Evolutionary conservation across 2,329 filamentous ascomycete genomes (phyloP).

Genomic region (Corynespora cassiicola): DNA sequence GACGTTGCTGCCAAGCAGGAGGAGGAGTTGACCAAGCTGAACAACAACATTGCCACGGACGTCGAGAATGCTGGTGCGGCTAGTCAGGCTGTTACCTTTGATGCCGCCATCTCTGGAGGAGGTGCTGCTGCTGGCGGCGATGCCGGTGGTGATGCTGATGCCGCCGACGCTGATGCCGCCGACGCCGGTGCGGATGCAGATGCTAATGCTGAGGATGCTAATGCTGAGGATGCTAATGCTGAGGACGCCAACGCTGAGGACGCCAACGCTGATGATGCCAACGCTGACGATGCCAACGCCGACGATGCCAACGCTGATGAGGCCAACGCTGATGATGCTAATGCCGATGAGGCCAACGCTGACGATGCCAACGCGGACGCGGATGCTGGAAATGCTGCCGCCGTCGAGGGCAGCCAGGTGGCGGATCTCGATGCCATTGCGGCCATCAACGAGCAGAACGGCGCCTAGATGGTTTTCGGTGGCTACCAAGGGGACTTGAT

Average conservation of each 20-base stretch:
- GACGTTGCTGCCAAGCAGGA: conserved; percentile 54
- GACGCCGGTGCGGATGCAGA: not conserved
- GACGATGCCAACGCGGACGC: conserved; percentile 1
- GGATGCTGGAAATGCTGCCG: no score
- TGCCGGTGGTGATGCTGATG: not conserved
- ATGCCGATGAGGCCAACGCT: no score
- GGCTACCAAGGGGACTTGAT: no score
- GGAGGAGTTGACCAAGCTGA: conserved; percentile 58
- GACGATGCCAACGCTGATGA: not conserved
- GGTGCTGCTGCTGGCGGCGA: conserved; percentile 8
- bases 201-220: not conserved
- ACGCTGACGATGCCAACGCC: not conserved
- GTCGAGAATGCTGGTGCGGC: conserved; percentile 54
- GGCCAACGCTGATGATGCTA: conserved; percentile 6
- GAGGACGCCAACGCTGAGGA: conserved; percentile 6
- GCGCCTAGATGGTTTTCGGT: no score
- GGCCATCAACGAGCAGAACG: no score
- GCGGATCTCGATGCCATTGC: no score
- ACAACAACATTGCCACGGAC: conserved; percentile 61
- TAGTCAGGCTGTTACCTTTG: conserved; percentile 41
- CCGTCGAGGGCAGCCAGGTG: no score
- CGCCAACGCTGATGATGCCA: conserved; percentile 3
- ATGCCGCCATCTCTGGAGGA: conserved; percentile 33
- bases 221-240: not conserved
- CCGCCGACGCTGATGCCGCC: not conserved